Conservation (phyloP, 768 basidiomycete genomes). For the Suillus bovinus region DNA sequence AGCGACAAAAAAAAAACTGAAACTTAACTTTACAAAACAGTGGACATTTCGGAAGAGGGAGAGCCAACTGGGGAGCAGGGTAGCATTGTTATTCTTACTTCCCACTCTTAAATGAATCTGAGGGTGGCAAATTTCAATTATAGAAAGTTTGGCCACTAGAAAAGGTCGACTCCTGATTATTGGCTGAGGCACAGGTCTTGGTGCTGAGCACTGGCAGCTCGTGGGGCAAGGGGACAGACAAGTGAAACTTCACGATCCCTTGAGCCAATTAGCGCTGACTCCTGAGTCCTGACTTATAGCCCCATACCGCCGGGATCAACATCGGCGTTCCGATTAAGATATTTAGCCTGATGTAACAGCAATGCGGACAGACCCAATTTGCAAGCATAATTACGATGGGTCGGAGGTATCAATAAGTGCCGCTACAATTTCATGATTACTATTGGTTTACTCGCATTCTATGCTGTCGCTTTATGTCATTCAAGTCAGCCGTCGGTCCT, state of each 20-base stretch:
- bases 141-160: not conserved
- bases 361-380: too few species aligned
- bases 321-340: not conserved
- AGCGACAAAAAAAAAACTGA: not conserved
- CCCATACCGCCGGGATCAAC: not conserved
- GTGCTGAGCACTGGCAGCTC: not conserved
- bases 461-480: not conserved
- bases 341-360: not conserved
- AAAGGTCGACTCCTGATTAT: not conserved
- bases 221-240: not conserved
- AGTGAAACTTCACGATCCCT: not conserved
- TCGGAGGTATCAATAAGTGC: not conserved
- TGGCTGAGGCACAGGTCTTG: not conserved
- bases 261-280: not conserved
- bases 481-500: not conserved
- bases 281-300: not conserved
- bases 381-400: not conserved
- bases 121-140: not conserved
- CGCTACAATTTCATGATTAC: not conserved
- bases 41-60: not conserved
- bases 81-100: not conserved
- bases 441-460: not conserved
- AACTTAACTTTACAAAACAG: not conserved
- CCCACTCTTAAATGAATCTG: not conserved
- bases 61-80: not conserved